These are phyloP conservation scores for Rhypophila decipiens DNA, from an alignment of 495 filamentous ascomycete genomes.

Conservation along the genomic window DNA sequence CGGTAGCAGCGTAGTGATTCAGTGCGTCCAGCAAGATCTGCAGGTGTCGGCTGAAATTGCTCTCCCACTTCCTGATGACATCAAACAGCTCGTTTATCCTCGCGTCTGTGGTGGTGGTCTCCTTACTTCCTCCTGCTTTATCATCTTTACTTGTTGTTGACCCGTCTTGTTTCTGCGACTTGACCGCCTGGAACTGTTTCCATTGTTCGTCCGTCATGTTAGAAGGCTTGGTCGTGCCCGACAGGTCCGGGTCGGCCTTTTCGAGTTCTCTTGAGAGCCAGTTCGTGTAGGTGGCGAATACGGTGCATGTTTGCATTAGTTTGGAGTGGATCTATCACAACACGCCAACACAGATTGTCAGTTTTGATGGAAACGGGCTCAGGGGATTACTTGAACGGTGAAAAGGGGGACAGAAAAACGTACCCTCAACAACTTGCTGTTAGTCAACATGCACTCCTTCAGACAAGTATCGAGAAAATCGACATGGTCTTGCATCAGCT, in stretches of 20 bases:
- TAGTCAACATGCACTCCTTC: conserved; percentile 98
- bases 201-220: conserved; percentile 51
- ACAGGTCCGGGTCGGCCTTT: conserved; percentile 67
- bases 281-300: conserved; percentile 82
- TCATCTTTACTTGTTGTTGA: neutral
- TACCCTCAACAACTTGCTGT: conserved; percentile 87
- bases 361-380: neutral
- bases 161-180: conserved; percentile 20
- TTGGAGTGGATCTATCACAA: conserved; percentile 81
- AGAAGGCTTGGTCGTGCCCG: conserved; percentile 41
- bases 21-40: conserved; percentile 87
- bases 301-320: conserved; percentile 82
- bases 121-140: neutral
- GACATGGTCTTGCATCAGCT: conserved; percentile 98
- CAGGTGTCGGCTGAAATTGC: conserved; percentile 83
- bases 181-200: conserved; percentile 38
- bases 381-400: neutral
- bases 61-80: conserved; percentile 79
- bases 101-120: conserved; percentile 7
- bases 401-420: conserved; percentile 12
- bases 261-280: conserved; percentile 72
- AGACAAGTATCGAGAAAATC: conserved; percentile 96
- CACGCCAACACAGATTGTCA: neutral
- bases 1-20: conserved; percentile 94
- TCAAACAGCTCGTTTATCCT: conserved; percentile 76